Conservation (phyloP, 768 basidiomycete species). For the Serendipita sp. region DNA sequence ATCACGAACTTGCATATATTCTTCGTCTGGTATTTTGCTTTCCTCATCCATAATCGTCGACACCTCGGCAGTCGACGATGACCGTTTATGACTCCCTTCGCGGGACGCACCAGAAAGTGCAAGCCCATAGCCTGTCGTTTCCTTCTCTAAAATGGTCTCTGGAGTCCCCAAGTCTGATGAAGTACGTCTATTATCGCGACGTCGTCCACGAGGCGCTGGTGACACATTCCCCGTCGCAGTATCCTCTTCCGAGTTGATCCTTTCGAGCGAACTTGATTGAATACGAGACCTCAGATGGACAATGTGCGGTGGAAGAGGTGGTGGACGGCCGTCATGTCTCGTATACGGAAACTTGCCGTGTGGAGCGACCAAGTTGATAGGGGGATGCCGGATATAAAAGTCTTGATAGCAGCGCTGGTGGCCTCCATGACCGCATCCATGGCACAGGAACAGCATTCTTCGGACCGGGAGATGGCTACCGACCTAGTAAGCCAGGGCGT, state of each 20-base stretch:
- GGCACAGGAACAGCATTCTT: slow-evolving; percentile 53
- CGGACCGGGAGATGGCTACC: slow-evolving; percentile 61
- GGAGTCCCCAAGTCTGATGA: background rate
- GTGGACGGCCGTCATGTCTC: slow-evolving; percentile 14
- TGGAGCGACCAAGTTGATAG: slow-evolving; percentile 28
- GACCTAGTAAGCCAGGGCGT: slow-evolving; percentile 1
- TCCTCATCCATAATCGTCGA: slow-evolving; percentile 1
- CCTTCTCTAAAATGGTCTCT: background rate
- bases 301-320: slow-evolving; percentile 9
- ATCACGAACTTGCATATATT: background rate
- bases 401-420: slow-evolving; percentile 62
- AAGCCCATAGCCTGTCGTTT: background rate
- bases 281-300: slow-evolving; percentile 8
- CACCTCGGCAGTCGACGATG: background rate
- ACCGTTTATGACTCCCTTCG: slow-evolving; percentile 5
- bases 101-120: slow-evolving; percentile 11
- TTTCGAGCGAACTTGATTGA: background rate
- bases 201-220: slow-evolving; percentile 4
- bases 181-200: background rate
- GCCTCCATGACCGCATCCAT: slow-evolving; percentile 64
- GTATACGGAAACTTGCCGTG: background rate
- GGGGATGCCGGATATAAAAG: slow-evolving; percentile 46
- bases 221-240: slow-evolving; percentile 16
- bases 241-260: slow-evolving; percentile 1
- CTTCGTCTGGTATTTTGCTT: background rate